These are phyloP conservation scores for Collariella sp. DNA, from an alignment of 495 filamentous ascomycete genomes.

Conservation along the genomic window DNA sequence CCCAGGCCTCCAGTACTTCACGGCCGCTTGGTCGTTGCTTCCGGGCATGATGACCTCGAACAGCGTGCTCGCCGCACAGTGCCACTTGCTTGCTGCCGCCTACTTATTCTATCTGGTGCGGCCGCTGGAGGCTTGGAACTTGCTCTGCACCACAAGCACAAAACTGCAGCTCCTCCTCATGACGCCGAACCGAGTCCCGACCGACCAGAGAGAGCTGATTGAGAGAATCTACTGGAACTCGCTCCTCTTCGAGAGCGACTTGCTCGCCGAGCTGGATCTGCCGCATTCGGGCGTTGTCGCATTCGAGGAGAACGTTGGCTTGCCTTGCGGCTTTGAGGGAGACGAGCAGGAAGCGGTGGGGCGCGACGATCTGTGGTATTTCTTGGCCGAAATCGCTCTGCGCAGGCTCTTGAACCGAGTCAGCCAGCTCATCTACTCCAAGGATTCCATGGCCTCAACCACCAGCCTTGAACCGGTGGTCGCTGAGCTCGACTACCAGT, in stretches of 20 bases:
- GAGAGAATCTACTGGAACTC: conserved; percentile 80
- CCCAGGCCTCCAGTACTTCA: conserved; percentile 71
- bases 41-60: conserved; percentile 73
- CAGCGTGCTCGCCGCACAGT: conserved; percentile 65
- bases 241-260: conserved; percentile 70
- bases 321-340: conserved; percentile 68
- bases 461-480: conserved; percentile 65
- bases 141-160: conserved; percentile 68
- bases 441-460: conserved; percentile 59
- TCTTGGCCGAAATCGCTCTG: conserved; percentile 70
- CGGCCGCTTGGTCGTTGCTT: conserved; percentile 67
- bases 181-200: conserved; percentile 58
- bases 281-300: conserved; percentile 75
- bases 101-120: conserved; percentile 77
- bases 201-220: conserved; percentile 58
- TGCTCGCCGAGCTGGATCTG: conserved; percentile 71
- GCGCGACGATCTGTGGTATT: conserved; percentile 76
- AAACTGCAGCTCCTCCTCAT: conserved; percentile 71
- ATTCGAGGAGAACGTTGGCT: conserved; percentile 69
- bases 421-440: conserved; percentile 72
- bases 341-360: conserved; percentile 55
- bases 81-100: conserved; percentile 67
- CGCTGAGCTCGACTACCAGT: conserved; percentile 70
- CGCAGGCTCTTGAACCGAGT: conserved; percentile 69
- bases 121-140: conserved; percentile 72